Evolutionary conservation across 2,329 filamentous ascomycete species (phyloP).

Genomic region (Trichoderma sp.): DNA sequence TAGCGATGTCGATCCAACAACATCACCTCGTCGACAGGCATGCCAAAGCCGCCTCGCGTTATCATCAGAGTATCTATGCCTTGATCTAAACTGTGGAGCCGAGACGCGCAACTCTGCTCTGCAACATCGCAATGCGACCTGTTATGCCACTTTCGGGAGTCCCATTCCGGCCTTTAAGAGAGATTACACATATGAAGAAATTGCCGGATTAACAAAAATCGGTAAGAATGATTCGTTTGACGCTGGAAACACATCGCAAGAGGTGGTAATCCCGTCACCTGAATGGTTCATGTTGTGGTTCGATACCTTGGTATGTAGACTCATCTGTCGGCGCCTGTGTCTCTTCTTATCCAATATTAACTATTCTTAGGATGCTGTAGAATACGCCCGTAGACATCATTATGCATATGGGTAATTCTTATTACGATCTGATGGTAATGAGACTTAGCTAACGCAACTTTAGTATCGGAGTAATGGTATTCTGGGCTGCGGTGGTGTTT

Average conservation of each 20-base stretch:
- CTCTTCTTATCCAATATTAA: neutral
- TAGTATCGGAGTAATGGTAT: conserved; percentile 38
- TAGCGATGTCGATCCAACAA: neutral
- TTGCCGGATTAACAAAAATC: conserved; percentile 33
- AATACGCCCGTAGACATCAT: conserved; percentile 38
- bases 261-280: conserved; percentile 37
- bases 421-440: neutral
- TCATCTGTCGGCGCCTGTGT: neutral
- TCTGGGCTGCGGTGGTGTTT: conserved; percentile 41
- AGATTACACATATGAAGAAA: conserved; percentile 36
- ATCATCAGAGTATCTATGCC: conserved; percentile 17
- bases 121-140: conserved; percentile 12
- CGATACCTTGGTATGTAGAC: conserved; percentile 37
- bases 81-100: conserved; percentile 3
- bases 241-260: conserved; percentile 22
- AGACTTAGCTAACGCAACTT: conserved; percentile 9
- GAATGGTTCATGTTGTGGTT: conserved; percentile 37
- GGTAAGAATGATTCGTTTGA: conserved; percentile 28
- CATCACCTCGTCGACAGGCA: neutral
- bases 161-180: neutral
- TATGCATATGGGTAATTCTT: conserved; percentile 37
- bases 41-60: conserved; percentile 12
- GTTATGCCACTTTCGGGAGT: neutral
- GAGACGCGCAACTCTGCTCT: conserved; percentile 4
- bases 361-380: conserved; percentile 32